These are phyloP conservation scores for Hyaloscypha variabilis DNA, from an alignment of 495 filamentous ascomycete genomes.

Conservation along the genomic window DNA sequence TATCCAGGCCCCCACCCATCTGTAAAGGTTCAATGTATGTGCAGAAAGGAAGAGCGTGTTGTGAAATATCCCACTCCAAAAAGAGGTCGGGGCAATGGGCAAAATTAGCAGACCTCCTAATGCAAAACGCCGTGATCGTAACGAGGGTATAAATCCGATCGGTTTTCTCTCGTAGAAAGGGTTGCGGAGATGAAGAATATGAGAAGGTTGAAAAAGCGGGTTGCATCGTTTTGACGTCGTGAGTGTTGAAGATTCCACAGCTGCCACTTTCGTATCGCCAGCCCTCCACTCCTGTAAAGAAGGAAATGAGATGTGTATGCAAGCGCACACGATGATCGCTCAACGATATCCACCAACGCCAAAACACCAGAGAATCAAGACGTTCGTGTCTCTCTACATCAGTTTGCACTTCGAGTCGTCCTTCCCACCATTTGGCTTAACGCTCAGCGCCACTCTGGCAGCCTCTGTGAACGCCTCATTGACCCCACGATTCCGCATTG, in stretches of 20 bases:
- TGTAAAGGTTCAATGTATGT: constrained; percentile 13
- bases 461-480: constrained; percentile 99
- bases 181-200: not conserved
- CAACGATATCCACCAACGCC: constrained; percentile 20
- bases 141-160: not conserved
- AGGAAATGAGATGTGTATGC: not conserved
- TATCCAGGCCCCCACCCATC: constrained; percentile 6
- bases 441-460: constrained; percentile 90
- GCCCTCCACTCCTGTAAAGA: not conserved
- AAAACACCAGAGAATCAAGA: constrained; percentile 7
- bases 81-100: not conserved
- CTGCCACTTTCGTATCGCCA: not conserved
- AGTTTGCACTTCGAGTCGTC: constrained; percentile 56
- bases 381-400: constrained; percentile 46
- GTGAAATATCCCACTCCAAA: not conserved
- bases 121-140: not conserved
- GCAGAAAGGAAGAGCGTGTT: constrained; percentile 9
- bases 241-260: not conserved
- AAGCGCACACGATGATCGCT: constrained; percentile 9
- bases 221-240: not conserved
- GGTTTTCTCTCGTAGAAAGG: not conserved
- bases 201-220: not conserved
- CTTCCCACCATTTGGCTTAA: constrained; percentile 65
- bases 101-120: not conserved
- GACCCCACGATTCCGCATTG: constrained; percentile 94